These are phyloP conservation scores for Cyphellophora europaea DNA, from an alignment of 2,329 filamentous ascomycete genomes.

Conservation along the genomic window DNA sequence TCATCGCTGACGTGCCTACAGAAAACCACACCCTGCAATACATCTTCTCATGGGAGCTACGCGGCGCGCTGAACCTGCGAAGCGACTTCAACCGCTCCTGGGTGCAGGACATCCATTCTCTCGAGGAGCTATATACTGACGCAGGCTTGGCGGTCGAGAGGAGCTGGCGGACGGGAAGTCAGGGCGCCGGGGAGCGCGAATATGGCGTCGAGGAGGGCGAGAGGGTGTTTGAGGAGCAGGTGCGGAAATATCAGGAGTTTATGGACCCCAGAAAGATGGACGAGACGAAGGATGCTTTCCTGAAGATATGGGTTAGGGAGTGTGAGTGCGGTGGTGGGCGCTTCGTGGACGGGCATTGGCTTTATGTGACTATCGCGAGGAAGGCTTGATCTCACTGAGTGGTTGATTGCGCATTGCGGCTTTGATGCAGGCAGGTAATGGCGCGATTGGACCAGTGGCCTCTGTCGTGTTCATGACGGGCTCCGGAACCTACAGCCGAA, in stretches of 20 bases:
- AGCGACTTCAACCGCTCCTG: conserved; percentile 4
- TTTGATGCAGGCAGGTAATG: too few species aligned
- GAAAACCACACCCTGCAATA: conserved; percentile 8
- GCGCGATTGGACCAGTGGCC: too few species aligned
- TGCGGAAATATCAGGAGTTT: conserved; percentile 5
- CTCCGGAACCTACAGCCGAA: too few species aligned
- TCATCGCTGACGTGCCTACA: conserved; percentile 13
- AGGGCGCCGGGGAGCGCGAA: conserved; percentile 5
- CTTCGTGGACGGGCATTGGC: conserved; percentile 8
- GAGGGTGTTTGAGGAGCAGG: conserved; percentile 6
- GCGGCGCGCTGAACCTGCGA: conserved; percentile 3
- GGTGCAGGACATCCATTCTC: conserved; percentile 4
- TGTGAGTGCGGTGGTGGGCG: conserved; percentile 4
- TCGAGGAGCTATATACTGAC: conserved; percentile 7
- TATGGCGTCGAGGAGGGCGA: conserved; percentile 3
- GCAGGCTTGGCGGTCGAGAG: conserved; percentile 7
- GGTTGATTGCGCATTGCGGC: too few species aligned
- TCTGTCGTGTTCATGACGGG: too few species aligned
- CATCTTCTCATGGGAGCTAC: conserved; percentile 5
- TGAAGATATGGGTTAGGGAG: conserved; percentile 6
- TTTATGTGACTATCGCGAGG: conserved; percentile 9
- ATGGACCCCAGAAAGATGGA: conserved; percentile 1
- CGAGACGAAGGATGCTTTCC: conserved; percentile 5
- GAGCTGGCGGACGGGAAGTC: conserved; percentile 7
- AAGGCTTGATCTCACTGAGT: too few species aligned